These are phyloP conservation scores for Musa troglodytarum DNA, from an alignment of 176 grass and related monocot species.

Conservation along the genomic window DNA sequence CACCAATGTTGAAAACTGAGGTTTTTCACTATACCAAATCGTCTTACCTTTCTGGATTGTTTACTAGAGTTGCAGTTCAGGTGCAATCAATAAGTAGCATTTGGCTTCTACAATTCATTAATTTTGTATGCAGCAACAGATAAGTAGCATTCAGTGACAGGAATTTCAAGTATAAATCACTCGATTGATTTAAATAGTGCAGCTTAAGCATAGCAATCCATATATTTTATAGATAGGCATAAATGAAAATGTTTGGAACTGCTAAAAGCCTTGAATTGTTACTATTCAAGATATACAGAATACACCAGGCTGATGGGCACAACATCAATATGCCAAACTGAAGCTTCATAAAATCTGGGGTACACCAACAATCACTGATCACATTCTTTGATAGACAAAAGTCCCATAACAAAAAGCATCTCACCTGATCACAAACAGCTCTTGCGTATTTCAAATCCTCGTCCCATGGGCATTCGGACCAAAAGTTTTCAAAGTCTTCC, in stretches of 20 bases:
- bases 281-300: background rate
- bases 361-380: no score
- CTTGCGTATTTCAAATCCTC: constrained; percentile 88
- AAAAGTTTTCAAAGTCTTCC: constrained; percentile 97
- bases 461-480: constrained; percentile 98
- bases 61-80: no score
- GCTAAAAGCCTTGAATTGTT: background rate
- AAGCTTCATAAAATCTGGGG: background rate
- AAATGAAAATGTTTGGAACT: no score
- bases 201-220: background rate
- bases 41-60: background rate
- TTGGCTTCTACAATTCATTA: no score
- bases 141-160: no score
- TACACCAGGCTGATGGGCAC: background rate
- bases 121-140: no score
- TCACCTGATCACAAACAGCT: constrained; percentile 79
- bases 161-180: no score
- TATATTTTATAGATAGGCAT: no score
- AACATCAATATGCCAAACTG: background rate
- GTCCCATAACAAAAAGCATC: background rate
- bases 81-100: no score
- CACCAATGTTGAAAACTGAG: background rate
- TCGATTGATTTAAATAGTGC: background rate
- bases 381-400: background rate
- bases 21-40: background rate